Evolutionary conservation across 768 basidiomycete genomes (phyloP).

Genomic region (Suillus hirtellus): DNA sequence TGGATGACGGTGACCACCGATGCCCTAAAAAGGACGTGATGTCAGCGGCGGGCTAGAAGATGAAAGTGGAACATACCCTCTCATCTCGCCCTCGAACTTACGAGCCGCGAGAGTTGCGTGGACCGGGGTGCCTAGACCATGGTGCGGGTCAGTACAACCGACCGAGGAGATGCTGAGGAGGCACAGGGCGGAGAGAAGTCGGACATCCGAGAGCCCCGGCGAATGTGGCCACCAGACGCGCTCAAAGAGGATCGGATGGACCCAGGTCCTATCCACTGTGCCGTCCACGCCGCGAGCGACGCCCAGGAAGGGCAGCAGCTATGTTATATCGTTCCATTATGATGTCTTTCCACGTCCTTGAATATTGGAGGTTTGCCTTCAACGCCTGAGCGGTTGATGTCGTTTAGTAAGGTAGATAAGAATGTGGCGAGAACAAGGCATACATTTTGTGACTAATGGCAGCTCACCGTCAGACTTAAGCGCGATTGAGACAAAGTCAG

Average conservation of each 20-base stretch:
- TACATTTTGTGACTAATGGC: neutral
- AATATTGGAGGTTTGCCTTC: neutral
- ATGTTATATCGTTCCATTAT: neutral
- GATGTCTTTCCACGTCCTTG: neutral
- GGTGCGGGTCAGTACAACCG: neutral
- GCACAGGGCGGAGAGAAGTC: neutral
- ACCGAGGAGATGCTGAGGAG: neutral
- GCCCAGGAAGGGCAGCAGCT: neutral
- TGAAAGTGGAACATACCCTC: neutral
- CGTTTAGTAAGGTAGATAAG: neutral
- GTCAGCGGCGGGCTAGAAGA: neutral
- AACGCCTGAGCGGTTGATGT: neutral
- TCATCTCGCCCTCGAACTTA: neutral
- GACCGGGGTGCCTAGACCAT: neutral
- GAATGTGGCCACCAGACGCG: constrained; percentile 1
- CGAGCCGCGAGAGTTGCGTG: neutral
- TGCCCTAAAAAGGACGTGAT: neutral
- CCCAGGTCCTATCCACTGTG: neutral
- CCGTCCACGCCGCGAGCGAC: neutral
- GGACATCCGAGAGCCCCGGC: neutral
- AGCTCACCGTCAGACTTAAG: neutral
- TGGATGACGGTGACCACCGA: too few relatives aligned
- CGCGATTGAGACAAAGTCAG: neutral
- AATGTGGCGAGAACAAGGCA: neutral
- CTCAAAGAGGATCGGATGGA: neutral